Evolutionary conservation across 768 basidiomycete species (phyloP).

Genomic region (Mycena filopes): DNA sequence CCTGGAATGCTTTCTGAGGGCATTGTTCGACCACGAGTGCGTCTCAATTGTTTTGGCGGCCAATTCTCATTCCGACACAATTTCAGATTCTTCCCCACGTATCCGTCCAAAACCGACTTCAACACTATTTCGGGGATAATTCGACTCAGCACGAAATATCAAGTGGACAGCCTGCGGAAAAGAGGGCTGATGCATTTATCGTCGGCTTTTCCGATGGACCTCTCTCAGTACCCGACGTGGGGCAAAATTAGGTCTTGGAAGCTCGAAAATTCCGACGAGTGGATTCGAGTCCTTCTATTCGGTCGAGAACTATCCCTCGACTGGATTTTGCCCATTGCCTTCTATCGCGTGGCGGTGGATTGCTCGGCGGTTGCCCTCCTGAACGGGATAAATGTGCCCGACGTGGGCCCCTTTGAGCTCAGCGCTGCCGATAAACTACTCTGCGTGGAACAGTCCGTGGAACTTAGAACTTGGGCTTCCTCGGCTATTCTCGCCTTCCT

Average conservation of each 20-base stretch:
- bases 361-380: background rate
- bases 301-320: constrained; percentile 11
- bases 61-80: too few species aligned
- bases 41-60: background rate
- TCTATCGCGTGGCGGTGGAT: constrained; percentile 3
- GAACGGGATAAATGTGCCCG: background rate
- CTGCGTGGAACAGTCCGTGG: background rate
- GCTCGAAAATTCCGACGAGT: accelerated
- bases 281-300: background rate
- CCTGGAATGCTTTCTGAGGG: constrained; percentile 18
- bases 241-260: too few species aligned
- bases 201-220: background rate
- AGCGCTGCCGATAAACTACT: background rate
- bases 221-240: background rate
- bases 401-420: background rate
- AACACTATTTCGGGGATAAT: constrained; percentile 6
- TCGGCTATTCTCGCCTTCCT: constrained; percentile 12
- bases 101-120: background rate
- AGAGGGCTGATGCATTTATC: constrained; percentile 16
- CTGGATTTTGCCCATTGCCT: constrained; percentile 14
- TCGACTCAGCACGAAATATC: constrained; percentile 26
- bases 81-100: constrained; percentile 13
- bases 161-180: constrained; percentile 4
- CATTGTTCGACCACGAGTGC: constrained; percentile 22
- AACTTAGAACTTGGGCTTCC: background rate